Conservation (phyloP, 441 rosid species). For the Gossypium trilobum region DNA sequence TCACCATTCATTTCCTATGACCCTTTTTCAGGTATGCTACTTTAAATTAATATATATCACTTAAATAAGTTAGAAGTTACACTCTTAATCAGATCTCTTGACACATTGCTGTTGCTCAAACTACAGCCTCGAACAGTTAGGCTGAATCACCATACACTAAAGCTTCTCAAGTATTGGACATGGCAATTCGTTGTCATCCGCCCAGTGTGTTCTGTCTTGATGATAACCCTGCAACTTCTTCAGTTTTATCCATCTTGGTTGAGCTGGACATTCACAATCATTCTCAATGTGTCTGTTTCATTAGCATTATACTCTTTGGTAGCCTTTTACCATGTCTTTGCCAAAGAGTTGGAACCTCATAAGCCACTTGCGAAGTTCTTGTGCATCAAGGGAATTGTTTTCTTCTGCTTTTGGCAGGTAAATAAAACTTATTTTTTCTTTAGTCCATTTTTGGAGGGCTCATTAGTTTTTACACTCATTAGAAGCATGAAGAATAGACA, state of each 20-base stretch:
- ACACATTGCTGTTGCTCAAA: slow-evolving; percentile 6
- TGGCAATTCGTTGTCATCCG: slow-evolving; percentile 90
- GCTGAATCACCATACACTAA: slow-evolving; percentile 58
- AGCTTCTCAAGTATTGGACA: slow-evolving; percentile 79
- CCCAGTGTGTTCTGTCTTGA: slow-evolving; percentile 73
- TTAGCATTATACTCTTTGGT: slow-evolving; percentile 81
- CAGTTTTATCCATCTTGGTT: slow-evolving; percentile 77
- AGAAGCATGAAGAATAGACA: not conserved
- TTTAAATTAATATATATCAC: not conserved
- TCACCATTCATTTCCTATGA: slow-evolving; percentile 91
- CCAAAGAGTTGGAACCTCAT: slow-evolving; percentile 82
- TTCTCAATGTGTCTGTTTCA: slow-evolving; percentile 77
- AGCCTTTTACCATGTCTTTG: slow-evolving; percentile 82
- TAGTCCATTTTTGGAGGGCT: not conserved
- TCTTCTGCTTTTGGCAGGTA: slow-evolving; percentile 99
- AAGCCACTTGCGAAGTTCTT: slow-evolving; percentile 88
- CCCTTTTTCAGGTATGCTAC: slow-evolving; percentile 66
- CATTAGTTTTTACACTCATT: not conserved
- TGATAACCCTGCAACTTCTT: slow-evolving; percentile 60
- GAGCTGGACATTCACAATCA: slow-evolving; percentile 89
- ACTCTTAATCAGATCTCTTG: not conserved
- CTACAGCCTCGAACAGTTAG: slow-evolving; percentile 69
- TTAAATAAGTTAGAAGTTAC: not conserved
- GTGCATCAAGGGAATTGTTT: slow-evolving; percentile 95
- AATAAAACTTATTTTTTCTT: not conserved